Percentiles rank a stretch among this genome's conserved stretches.
These are phyloP conservation scores for Russula dissimulans DNA, from an alignment of 768 basidiomycete species.

Conservation along the genomic window DNA sequence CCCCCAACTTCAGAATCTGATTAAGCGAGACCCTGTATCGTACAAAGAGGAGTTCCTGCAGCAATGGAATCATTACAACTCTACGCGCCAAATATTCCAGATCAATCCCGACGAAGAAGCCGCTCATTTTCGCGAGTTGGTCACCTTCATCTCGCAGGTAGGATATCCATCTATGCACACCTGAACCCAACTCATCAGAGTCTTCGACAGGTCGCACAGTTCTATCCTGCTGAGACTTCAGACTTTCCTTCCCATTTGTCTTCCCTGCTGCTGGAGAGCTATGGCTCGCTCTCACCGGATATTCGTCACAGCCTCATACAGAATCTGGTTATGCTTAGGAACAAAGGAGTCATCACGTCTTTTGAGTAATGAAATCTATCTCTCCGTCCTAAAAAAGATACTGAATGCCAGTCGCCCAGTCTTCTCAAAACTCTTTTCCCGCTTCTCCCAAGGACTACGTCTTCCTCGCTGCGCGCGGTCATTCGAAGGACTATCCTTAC, in stretches of 20 bases:
- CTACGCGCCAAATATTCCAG: conserved; percentile 75
- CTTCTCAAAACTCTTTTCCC: conserved; percentile 90
- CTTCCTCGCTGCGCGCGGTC: conserved; percentile 68
- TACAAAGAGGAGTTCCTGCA: conserved; percentile 95
- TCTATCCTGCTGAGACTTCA: conserved; percentile 86
- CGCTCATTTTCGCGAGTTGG: conserved; percentile 75
- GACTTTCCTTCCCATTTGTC: conserved; percentile 79
- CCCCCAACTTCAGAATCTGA: conserved; percentile 92
- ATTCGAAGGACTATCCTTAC: conserved; percentile 92
- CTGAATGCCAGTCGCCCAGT: conserved; percentile 33
- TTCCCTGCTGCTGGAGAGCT: conserved; percentile 67
- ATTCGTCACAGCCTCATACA: conserved; percentile 79
- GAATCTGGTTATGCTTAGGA: conserved; percentile 87
- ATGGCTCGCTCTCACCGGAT: conserved; percentile 66
- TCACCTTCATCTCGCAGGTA: conserved; percentile 86
- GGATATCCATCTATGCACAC: neutral
- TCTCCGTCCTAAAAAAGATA: neutral
- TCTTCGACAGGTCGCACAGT: conserved; percentile 61
- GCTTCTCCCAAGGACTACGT: conserved; percentile 87
- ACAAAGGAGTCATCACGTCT: conserved; percentile 86
- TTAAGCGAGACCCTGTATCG: conserved; percentile 83
- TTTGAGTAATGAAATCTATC: conserved; percentile 58
- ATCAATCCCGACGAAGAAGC: conserved; percentile 80
- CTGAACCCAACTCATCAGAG: neutral
- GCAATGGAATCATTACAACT: conserved; percentile 94